These are phyloP conservation scores for Leishmania tropica DNA, from an alignment of 208 protist species.

Conservation along the genomic window DNA sequence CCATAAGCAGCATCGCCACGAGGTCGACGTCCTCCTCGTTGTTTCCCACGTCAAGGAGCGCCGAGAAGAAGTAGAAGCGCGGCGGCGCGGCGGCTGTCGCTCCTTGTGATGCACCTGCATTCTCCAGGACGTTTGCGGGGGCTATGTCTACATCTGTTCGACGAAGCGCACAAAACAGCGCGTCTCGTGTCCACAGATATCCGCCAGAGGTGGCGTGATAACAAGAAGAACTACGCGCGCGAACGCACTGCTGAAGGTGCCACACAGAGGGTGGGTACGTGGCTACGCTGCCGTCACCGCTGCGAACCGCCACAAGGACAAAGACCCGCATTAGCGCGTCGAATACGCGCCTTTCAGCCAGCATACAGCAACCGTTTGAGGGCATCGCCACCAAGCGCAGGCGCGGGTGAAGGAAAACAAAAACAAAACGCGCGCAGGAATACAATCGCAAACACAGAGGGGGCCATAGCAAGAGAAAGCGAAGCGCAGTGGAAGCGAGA, in stretches of 20 bases:
- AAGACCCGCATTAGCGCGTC: constrained; percentile 23
- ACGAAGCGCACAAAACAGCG: constrained; percentile 20
- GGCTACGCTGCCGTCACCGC: background rate
- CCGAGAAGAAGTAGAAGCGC: constrained; percentile 20
- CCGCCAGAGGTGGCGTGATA: constrained; percentile 27
- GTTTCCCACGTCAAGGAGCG: constrained; percentile 22
- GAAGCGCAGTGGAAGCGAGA: background rate
- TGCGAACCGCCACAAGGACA: constrained; percentile 23
- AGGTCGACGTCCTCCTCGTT: constrained; percentile 28
- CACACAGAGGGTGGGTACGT: constrained; percentile 29
- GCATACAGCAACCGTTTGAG: background rate
- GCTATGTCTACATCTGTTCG: background rate
- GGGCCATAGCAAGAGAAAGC: too few species aligned
- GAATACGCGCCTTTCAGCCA: background rate
- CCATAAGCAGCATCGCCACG: constrained; percentile 16
- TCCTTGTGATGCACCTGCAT: too few species aligned
- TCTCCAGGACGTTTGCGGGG: too few species aligned
- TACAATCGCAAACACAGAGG: background rate
- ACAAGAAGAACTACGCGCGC: background rate
- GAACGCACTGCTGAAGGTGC: constrained; percentile 25
- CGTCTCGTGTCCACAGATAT: constrained; percentile 19
- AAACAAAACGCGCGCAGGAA: background rate
- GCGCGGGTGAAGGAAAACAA: too few species aligned
- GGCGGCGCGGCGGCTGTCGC: background rate
- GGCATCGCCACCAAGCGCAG: background rate